Conservation (phyloP, 2,329 filamentous ascomycete species). For the Didymosphaeria variabile region DNA sequence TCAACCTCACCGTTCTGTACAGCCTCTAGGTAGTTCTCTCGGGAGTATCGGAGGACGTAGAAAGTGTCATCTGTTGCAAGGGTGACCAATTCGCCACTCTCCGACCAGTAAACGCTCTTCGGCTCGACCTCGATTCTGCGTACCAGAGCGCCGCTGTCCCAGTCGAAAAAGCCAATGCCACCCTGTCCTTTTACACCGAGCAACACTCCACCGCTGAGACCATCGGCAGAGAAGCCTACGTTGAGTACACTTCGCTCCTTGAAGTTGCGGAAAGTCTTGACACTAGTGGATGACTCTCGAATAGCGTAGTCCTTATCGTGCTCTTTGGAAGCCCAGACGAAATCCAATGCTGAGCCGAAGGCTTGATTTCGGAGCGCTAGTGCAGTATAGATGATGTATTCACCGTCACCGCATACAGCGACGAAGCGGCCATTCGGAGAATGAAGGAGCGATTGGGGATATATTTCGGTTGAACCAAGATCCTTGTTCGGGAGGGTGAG, state of each 20-base stretch:
- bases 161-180: slow-evolving; percentile 95
- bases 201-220: slow-evolving; percentile 85
- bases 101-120: slow-evolving; percentile 89
- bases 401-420: slow-evolving; percentile 91
- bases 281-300: slow-evolving; percentile 89
- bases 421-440: slow-evolving; percentile 95
- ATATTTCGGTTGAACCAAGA: slow-evolving; percentile 94
- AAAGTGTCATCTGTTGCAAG: slow-evolving; percentile 95
- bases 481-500: slow-evolving; percentile 92
- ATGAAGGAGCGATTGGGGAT: slow-evolving; percentile 92
- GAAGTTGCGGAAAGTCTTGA: slow-evolving; percentile 98
- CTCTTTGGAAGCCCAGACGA: slow-evolving; percentile 95
- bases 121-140: slow-evolving; percentile 87
- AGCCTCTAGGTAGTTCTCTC: slow-evolving; percentile 86
- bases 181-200: slow-evolving; percentile 95
- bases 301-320: slow-evolving; percentile 99
- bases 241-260: slow-evolving; percentile 93
- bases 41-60: slow-evolving; percentile 91
- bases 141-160: slow-evolving; percentile 87
- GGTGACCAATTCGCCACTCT: slow-evolving; percentile 90
- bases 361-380: slow-evolving; percentile 97
- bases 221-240: slow-evolving; percentile 94
- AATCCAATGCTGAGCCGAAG: slow-evolving; percentile 94
- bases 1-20: slow-evolving; percentile 84
- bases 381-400: slow-evolving; percentile 99